Percentiles rank a stretch among this genome's conserved stretches.
These are phyloP conservation scores for Pseudogymnoascus sp. DNA, from an alignment of 2,329 filamentous ascomycete species.

Conservation along the genomic window DNA sequence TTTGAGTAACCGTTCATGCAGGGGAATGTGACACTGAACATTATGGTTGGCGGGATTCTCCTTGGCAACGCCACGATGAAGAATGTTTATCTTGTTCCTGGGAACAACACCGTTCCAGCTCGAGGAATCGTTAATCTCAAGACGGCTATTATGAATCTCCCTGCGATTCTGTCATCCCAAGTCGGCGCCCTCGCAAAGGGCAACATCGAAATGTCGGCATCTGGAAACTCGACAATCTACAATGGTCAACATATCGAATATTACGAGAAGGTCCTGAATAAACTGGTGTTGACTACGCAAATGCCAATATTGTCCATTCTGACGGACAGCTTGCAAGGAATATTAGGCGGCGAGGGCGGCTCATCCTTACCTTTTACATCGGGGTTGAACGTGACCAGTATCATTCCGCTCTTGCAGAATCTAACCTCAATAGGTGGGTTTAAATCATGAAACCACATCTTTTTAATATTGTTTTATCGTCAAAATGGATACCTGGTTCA, in stretches of 20 bases:
- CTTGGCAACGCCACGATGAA: conserved; percentile 33
- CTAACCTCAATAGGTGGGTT: background rate
- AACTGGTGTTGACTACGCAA: background rate
- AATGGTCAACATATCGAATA: conserved; percentile 37
- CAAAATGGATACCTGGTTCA: background rate
- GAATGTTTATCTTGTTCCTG: conserved; percentile 33
- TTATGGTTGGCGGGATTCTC: conserved; percentile 32
- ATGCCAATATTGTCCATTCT: background rate
- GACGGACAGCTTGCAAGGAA: background rate
- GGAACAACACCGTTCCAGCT: conserved; percentile 36
- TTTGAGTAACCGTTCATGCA: background rate
- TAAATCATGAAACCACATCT: background rate
- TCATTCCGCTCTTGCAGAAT: background rate
- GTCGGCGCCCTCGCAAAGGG: conserved; percentile 30
- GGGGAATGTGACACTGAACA: conserved; percentile 39
- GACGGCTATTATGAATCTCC: conserved; percentile 34
- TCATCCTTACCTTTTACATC: background rate
- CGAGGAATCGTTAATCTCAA: conserved; percentile 35
- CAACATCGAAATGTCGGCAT: conserved; percentile 33
- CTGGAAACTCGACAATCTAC: conserved; percentile 34
- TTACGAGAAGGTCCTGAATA: conserved; percentile 34
- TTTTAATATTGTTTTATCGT: conserved; percentile 5
- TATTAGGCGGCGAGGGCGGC: background rate
- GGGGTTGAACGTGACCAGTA: background rate
- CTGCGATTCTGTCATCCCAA: conserved; percentile 32